A percentile compares a stretch with the other conserved stretches of the same genome.
Evolutionary conservation across 2,329 filamentous ascomycete genomes (phyloP).

Genomic region (Arthrobotrys sphaeroides): DNA sequence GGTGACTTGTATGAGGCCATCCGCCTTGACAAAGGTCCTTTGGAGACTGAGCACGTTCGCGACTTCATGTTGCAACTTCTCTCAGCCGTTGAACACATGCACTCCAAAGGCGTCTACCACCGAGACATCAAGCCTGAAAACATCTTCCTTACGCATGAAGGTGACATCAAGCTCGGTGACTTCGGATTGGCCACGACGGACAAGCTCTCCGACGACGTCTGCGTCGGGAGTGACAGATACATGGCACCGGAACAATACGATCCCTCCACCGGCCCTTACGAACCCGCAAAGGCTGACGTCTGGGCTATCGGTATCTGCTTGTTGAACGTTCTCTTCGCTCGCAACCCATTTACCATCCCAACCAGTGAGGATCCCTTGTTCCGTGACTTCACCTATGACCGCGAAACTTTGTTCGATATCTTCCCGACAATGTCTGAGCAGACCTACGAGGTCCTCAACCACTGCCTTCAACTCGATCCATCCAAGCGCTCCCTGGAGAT

Average conservation of each 20-base stretch:
- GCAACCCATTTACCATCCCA: constrained; percentile 93
- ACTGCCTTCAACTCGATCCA: constrained; percentile 91
- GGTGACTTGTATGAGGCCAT: constrained; percentile 98
- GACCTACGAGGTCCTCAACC: constrained; percentile 89
- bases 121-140: constrained; percentile 95
- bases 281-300: constrained; percentile 89
- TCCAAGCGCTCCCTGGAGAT: constrained; percentile 82
- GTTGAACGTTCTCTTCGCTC: constrained; percentile 93
- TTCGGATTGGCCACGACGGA: constrained; percentile 92
- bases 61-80: constrained; percentile 80
- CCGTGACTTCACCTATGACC: constrained; percentile 89
- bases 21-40: constrained; percentile 82
- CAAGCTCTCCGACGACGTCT: constrained; percentile 88
- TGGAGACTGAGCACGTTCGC: constrained; percentile 95
- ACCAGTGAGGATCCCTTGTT: constrained; percentile 92
- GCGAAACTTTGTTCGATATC: constrained; percentile 95
- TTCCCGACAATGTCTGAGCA: constrained; percentile 99
- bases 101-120: constrained; percentile 81
- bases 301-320: constrained; percentile 98
- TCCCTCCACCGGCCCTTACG: constrained; percentile 82
- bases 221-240: constrained; percentile 96
- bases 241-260: constrained; percentile 99
- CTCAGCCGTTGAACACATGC: constrained; percentile 71
- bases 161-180: constrained; percentile 94
- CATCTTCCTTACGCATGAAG: constrained; percentile 80